Base-by-base conservation (phyloP, 129 eudicot genomes). In the Deinandra increscens region DNA sequence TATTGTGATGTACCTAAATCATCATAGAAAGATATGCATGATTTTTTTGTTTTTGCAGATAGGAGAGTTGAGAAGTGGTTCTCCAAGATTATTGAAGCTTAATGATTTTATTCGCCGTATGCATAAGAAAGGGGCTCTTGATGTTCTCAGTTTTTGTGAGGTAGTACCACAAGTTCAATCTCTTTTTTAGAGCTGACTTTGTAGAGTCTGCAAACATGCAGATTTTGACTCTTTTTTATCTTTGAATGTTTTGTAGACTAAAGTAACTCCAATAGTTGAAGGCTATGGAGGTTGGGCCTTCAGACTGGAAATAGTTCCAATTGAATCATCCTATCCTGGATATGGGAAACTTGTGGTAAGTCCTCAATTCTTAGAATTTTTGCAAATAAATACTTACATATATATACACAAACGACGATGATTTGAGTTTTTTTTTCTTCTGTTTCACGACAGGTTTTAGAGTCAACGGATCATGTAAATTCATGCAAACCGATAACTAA, bases 221-320 rank as follows among this genome's bases (percentile, higher is more conserved):
- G 48, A 17, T 37, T 41, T 70, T 20, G 45, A 56, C 74, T 33
- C 38, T 18, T 49, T 54, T 18, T 49, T 43, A 36, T 36, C 38
- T 54, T 51, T 13, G 29, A 53, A 64, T 53, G 33, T 71, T 60
- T 78, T 63, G 63, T 82, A 94, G 99, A 94, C 99, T 54, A 94
- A 94, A 88, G 95, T 94, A 75, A 94, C 99, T 48, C 99, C 99
- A 43, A 81, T 94, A 26, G 99, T 94, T 65, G 99, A 94, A 84
- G 99, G 97, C 42, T 94, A 90, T 83, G 99, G 99, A 23, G 99
- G 99, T 64, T 94, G 93, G 96, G 99, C 96, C 33, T 85, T 89
- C 19, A 83, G 97, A 43, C 75, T 90, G 91, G 99, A 94, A 82
- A 90, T 94, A 23, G 99, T 94, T 62, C 94, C 99, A 18, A 80